Percentiles rank a stretch among this genome's conserved stretches.
Conservation (phyloP, 371 early-diverging fungal genomes). For the Fennellomyces sp. region DNA sequence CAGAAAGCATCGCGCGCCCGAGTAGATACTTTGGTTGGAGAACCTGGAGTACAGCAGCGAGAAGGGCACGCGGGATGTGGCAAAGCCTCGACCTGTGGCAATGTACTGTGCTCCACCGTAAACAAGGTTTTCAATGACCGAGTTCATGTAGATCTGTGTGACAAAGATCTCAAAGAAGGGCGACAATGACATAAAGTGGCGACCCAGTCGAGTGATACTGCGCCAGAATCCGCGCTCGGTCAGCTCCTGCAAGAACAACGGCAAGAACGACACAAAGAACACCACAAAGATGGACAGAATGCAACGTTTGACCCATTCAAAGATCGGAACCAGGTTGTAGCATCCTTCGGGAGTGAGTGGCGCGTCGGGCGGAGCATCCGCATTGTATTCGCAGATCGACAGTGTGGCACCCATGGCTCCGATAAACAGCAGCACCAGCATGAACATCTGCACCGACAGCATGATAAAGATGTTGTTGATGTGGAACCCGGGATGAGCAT, state of each 20-base stretch:
- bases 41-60: slow-evolving; percentile 75
- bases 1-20: slow-evolving; percentile 68
- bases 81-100: slow-evolving; percentile 88
- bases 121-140: slow-evolving; percentile 76
- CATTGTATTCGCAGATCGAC: slow-evolving; percentile 42
- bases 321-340: slow-evolving; percentile 69
- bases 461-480: slow-evolving; percentile 91
- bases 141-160: slow-evolving; percentile 82
- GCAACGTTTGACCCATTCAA: slow-evolving; percentile 81
- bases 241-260: slow-evolving; percentile 83
- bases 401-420: slow-evolving; percentile 69
- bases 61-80: slow-evolving; percentile 80
- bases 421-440: slow-evolving; percentile 75
- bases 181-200: slow-evolving; percentile 81
- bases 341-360: slow-evolving; percentile 60
- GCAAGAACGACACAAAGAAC: slow-evolving; percentile 81
- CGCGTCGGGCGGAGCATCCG: slow-evolving; percentile 45
- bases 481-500: slow-evolving; percentile 91
- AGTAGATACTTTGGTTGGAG: slow-evolving; percentile 77
- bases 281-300: slow-evolving; percentile 78
- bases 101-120: slow-evolving; percentile 88
- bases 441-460: slow-evolving; percentile 83
- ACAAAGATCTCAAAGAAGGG: slow-evolving; percentile 90
- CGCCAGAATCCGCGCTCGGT: slow-evolving; percentile 83
- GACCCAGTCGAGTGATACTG: slow-evolving; percentile 70